phyloP scores from a whole-genome alignment of 2,329 filamentous ascomycete genomes.

The Pezicula radicicola region DNA sequence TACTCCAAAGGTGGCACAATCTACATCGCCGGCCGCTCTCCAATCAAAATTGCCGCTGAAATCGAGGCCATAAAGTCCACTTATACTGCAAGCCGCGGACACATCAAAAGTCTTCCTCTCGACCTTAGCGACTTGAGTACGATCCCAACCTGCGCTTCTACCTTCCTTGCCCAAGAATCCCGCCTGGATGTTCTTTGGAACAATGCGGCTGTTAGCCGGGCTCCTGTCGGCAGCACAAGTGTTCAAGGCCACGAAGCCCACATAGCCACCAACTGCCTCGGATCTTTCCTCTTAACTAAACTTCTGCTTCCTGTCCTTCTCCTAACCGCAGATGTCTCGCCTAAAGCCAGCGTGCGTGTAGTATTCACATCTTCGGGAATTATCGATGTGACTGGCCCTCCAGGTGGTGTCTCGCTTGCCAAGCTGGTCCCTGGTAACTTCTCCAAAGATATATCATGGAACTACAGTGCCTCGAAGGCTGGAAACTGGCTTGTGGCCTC shows the following conservation, averaged over 20 bases:
- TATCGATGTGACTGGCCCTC: conserved; percentile 3
- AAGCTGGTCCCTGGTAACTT: not conserved
- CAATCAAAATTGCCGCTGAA: conserved; percentile 26
- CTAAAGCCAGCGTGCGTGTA: conserved; percentile 7
- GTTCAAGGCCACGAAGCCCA: conserved; percentile 11
- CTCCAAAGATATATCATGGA: conserved; percentile 1
- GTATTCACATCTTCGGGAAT: conserved; percentile 10
- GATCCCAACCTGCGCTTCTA: conserved; percentile 29
- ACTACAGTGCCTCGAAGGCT: conserved; percentile 13
- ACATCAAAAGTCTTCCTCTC: conserved; percentile 31
- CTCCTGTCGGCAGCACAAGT: conserved; percentile 8
- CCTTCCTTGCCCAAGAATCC: conserved; percentile 31
- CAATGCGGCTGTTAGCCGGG: conserved; percentile 34
- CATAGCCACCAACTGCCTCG: conserved; percentile 14
- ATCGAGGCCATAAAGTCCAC: conserved; percentile 32
- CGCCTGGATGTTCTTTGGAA: conserved; percentile 37
- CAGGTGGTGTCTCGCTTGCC: not conserved
- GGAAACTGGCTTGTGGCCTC: conserved; percentile 16
- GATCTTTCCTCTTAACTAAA: conserved; percentile 13
- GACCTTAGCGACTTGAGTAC: conserved; percentile 34
- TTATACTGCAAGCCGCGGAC: conserved; percentile 25
- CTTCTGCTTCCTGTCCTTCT: conserved; percentile 37
- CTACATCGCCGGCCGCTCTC: conserved; percentile 37
- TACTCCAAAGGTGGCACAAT: conserved; percentile 37
- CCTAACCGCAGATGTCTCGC: not conserved